Conservation (phyloP, 2,329 filamentous ascomycete genomes). For the Colletotrichum sansevieriae region DNA sequence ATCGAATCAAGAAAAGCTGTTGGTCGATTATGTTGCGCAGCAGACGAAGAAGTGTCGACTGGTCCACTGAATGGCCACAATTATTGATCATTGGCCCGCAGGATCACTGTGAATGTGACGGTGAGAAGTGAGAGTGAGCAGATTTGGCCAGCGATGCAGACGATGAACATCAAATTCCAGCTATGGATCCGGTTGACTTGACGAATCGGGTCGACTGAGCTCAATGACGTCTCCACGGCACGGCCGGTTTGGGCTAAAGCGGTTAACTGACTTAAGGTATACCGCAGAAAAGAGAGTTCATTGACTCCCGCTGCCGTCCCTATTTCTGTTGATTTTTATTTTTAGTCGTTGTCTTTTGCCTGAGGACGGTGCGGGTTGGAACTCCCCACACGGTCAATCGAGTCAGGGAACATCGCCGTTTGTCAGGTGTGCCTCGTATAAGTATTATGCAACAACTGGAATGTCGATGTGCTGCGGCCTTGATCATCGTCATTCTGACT, state of each 20-base stretch:
- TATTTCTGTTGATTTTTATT: not conserved
- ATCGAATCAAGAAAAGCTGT: constrained; percentile 8
- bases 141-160: too few relatives aligned
- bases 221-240: not conserved
- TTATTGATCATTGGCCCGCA: not conserved
- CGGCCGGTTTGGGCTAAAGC: constrained; percentile 12
- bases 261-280: constrained; percentile 26
- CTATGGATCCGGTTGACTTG: constrained; percentile 3
- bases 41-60: constrained; percentile 29
- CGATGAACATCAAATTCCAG: constrained; percentile 14
- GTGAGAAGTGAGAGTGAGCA: not conserved
- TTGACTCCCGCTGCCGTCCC: constrained; percentile 19
- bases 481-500: constrained; percentile 9
- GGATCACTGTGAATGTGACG: not conserved
- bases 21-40: constrained; percentile 1
- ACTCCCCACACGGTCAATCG: not conserved
- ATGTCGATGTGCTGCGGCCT: constrained; percentile 4
- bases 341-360: not conserved
- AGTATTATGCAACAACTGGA: constrained; percentile 2
- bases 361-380: not conserved
- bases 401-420: constrained; percentile 5
- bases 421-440: constrained; percentile 20
- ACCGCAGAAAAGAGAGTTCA: constrained; percentile 36
- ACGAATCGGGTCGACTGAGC: constrained; percentile 22
- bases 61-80: constrained; percentile 31